Evolutionary conservation across 306 rosid species (phyloP), one percentile per base, ranked within the genome.

Genomic region (Aeschynomene evenia): DNA sequence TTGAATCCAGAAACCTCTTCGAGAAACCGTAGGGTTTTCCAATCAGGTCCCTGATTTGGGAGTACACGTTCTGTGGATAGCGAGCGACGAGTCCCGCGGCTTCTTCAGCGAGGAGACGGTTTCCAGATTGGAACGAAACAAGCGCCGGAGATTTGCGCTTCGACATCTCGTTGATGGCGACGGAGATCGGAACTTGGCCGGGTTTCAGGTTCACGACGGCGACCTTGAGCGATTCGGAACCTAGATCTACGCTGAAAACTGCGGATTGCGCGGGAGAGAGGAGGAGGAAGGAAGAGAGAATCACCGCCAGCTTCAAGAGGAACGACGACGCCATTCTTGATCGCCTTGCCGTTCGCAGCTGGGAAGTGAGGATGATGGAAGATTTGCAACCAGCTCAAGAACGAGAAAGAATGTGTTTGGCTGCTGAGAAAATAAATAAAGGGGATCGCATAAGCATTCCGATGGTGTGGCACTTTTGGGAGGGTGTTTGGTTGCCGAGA

Each of bases 121-220:
- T 51, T 9, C 96, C 95, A 6, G 95, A 84, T 18, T 88, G 91
- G 75, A 94, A 88, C 9, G 99, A 85, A 3, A 91, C 96, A 9
- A 91, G 61, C 18, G 83, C 88, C 15, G 99, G 99, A 4, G 97
- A 84, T 81, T 94, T 94, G 2, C 99, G 84, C 74, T 94, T 94
- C 7, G 99, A 94, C 99, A 94, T 94, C 80, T 94, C 97, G 28
- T 94, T 94, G 71, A 94, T 91, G 37, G 97, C 96, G 40, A 94
- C 63, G 0, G 99, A 87, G 78, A 94, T 94, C 19, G 99, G 99
- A 49, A 75, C 84, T 81, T 94, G 97, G 2, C 99, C 97, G 3
- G 96, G 97, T 58, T 91, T 94, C 4, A 94, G 84, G 68, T 94
- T 94, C 22, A 94, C 99, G n/a, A 94, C 99, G 1, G 97, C 92